Base-by-base conservation (phyloP, 2,329 filamentous ascomycete genomes). In the Dactylellina cionopaga region DNA sequence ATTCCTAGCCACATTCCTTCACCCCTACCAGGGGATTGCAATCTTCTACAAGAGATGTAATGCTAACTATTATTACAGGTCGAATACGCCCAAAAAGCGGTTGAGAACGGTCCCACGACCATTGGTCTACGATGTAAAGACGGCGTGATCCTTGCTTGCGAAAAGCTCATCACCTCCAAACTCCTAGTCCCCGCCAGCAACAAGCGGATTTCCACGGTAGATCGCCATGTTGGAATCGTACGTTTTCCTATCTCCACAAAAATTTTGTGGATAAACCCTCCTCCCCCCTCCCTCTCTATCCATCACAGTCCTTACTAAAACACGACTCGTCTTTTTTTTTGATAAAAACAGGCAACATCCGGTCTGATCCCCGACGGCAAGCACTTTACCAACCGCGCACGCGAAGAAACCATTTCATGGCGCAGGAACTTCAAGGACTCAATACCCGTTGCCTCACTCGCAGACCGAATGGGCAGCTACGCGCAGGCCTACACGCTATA, bases 31-130 rank as follows among this genome's bases (percentile, higher is more conserved):
- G 15, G 22, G 4, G 19, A 41, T 19, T 33, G 22, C 11, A n/a
- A 39, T 25, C 11, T 10, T 25, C 43, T 13, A 43, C 27, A 17
- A 31, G 37, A 62, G 17, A 29, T 19, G 56, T 27, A 13, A 39
- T 19, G 35, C 15, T 11, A 19, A 37, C n/a, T 11, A 58, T 15
- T 5, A 15, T 29, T 58, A 25, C 77, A 87, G 85, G 88, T 90
- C 82, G 95, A 99, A 86, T 99, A 99, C 82, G 95, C 95, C 77
- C 90, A 96, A 78, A 99, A 99, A 86, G 95, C 95, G 64, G 95
- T 99, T 75, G 95, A 99, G 84, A 98, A 96, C 79, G 95, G 94
- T 76, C 94, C 95, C 79, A 99, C 95, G 62, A 92, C 93, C 59
- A 88, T 99, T 81, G 95, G 95, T 77, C 96, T 99, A 82, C 88